These are phyloP conservation scores for Phytopythium litorale DNA, from an alignment of 352 stramenopile genomes.

Conservation along the genomic window DNA sequence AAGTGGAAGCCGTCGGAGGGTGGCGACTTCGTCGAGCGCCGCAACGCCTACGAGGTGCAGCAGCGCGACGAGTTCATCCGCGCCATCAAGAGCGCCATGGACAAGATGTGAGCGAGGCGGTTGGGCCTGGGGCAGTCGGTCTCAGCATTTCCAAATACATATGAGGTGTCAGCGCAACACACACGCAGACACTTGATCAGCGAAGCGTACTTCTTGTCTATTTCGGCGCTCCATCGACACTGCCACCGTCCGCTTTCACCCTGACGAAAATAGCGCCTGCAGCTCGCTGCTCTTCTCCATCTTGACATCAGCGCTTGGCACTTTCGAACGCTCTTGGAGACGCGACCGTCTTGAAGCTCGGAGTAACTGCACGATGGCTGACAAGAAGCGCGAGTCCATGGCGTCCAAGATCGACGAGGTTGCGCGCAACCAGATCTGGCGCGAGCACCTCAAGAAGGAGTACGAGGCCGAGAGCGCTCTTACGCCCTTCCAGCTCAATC, in stretches of 20 bases:
- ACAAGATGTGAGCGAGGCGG: slow-evolving; percentile 47
- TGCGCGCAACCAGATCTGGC: slow-evolving; percentile 84
- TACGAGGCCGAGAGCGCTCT: slow-evolving; percentile 71
- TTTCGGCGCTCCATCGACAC: neutral
- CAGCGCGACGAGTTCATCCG: slow-evolving; percentile 87
- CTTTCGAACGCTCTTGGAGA: neutral
- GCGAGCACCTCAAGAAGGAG: slow-evolving; percentile 83
- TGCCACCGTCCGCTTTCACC: neutral
- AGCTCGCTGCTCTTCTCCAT: neutral
- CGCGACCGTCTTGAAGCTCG: neutral
- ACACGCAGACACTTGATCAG: neutral
- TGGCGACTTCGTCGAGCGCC: slow-evolving; percentile 44
- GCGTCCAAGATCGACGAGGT: slow-evolving; percentile 85
- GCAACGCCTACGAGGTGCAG: slow-evolving; percentile 83
- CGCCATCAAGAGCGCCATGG: slow-evolving; percentile 74
- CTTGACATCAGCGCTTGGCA: neutral
- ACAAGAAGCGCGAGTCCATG: slow-evolving; percentile 75
- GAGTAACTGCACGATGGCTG: slow-evolving; percentile 33
- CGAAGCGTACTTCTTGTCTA: neutral
- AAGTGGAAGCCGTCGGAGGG: slow-evolving; percentile 48
- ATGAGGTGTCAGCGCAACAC: neutral
- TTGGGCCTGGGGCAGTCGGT: neutral
- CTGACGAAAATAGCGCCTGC: neutral
- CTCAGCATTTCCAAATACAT: slow-evolving; percentile 20
- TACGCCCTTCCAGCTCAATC: slow-evolving; percentile 82